Conservation (phyloP, 495 filamentous ascomycete species). For the Schizothecium vesticola region DNA sequence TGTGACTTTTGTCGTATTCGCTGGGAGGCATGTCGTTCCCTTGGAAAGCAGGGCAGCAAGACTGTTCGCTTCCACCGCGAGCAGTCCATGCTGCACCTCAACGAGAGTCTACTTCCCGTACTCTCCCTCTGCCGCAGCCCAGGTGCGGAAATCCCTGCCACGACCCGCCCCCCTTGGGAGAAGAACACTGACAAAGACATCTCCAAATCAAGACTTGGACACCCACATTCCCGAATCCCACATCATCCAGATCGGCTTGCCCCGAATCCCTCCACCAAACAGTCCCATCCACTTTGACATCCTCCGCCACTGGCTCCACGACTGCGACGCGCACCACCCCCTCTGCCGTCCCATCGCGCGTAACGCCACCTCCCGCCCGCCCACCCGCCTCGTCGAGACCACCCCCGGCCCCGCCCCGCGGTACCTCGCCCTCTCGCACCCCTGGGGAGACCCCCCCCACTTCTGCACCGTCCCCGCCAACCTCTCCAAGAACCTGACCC, state of each 20-base stretch:
- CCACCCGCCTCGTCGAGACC: conserved; percentile 23
- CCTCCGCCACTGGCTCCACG: conserved; percentile 17
- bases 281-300: conserved; percentile 18
- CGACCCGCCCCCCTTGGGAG: not conserved
- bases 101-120: conserved; percentile 1
- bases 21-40: conserved; percentile 8
- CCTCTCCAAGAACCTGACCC: not conserved
- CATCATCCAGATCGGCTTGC: conserved; percentile 17
- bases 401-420: not conserved
- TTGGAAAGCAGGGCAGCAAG: not conserved
- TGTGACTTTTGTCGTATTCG: conserved; percentile 20
- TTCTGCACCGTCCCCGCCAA: conserved; percentile 7
- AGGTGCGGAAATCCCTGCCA: not conserved
- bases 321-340: conserved; percentile 20
- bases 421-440: conserved; percentile 20
- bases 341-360: conserved; percentile 1
- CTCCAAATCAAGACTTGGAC: not conserved
- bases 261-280: conserved; percentile 8
- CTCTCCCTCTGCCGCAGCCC: conserved; percentile 10
- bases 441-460: conserved; percentile 13
- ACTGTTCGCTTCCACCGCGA: conserved; percentile 9
- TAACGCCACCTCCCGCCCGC: conserved; percentile 11
- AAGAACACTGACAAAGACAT: not conserved
- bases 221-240: not conserved
- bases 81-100: conserved; percentile 13